Evolutionary conservation across 2,329 filamentous ascomycete genomes (phyloP).

Genomic region (Alternaria infectoria): DNA sequence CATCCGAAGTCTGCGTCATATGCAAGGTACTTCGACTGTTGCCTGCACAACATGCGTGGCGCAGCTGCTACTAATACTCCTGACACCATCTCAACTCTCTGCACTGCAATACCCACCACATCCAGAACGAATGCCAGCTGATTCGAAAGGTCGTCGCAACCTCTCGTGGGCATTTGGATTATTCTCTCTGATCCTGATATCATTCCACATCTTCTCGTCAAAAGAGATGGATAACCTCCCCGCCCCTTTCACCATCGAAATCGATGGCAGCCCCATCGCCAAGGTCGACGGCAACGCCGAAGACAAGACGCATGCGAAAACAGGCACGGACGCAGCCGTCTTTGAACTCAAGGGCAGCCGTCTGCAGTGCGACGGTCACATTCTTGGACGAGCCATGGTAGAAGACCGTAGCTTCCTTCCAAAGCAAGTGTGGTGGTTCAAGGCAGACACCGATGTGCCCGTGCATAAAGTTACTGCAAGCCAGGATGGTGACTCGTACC

Average conservation of each 20-base stretch:
- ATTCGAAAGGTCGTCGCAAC: conserved; percentile 5
- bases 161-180: conserved; percentile 11
- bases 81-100: neutral
- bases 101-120: conserved; percentile 1
- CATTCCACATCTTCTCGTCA: conserved; percentile 3
- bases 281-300: conserved; percentile 13
- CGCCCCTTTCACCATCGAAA: conserved; percentile 27
- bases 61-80: conserved; percentile 2
- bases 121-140: conserved; percentile 4
- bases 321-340: conserved; percentile 24
- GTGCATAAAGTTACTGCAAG: conserved; percentile 25
- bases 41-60: neutral
- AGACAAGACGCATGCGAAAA: conserved; percentile 22
- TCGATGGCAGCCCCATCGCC: conserved; percentile 27
- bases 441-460: conserved; percentile 14
- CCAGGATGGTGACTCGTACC: conserved; percentile 19
- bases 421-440: conserved; percentile 33
- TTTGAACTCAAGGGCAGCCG: conserved; percentile 26
- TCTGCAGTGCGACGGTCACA: conserved; percentile 23
- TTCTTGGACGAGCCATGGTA: conserved; percentile 19
- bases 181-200: conserved; percentile 3
- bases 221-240: conserved; percentile 24
- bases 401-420: conserved; percentile 28
- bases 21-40: neutral
- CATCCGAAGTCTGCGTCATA: neutral